Base-by-base conservation (phyloP, 768 basidiomycete species). In the Chiua virens region DNA sequence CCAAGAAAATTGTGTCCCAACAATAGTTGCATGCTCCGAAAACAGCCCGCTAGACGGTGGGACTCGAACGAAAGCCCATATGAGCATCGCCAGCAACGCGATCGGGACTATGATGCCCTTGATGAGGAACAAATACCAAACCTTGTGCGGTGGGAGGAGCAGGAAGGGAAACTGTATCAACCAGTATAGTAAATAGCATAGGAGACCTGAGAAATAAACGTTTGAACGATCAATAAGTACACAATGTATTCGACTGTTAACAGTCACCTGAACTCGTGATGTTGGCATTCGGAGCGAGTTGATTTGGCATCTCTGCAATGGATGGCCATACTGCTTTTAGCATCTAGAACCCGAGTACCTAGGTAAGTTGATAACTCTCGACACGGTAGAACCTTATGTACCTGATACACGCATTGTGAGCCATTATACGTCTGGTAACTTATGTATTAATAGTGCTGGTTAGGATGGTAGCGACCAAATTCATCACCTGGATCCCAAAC, bases 241-340 rank as follows among this genome's bases (percentile, higher is more conserved):
- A 34, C 15, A 2, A 17, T 34, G 15, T 17, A 6, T 15, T 34
- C 17, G 15, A 17, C 8, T 34, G 17, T 15, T 3, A 34, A 17
- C 34, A 7, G 34, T 17, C 17, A 34, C 34, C 85, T 38, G 78
- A 73, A 6, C 82, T 83, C 1, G 86, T 89, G 46, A 91, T 87
- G 52, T 79, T 73, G 4, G 84, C 76, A 23, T 65, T 70, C 3
- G 68, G 69, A 17, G 87, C 71, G 10, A 92, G 74, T 48, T 72
- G 78, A 58, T 92, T 92, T 0, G 82, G 83, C 34, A 92, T 67
- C 30, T 66, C 77, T 5, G 79, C 77, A 37, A 82, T 76, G 1
- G 83, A 83, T 0, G 90, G 89, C 89, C 90, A 91, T 32, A 92
- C 87, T 0, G 90, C 89, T 66, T 86, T 89, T 25, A 90, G 68